These are phyloP conservation scores for Bifiguratus adelaidae DNA, from an alignment of 192 early-diverging fungal genomes.

Conservation along the genomic window DNA sequence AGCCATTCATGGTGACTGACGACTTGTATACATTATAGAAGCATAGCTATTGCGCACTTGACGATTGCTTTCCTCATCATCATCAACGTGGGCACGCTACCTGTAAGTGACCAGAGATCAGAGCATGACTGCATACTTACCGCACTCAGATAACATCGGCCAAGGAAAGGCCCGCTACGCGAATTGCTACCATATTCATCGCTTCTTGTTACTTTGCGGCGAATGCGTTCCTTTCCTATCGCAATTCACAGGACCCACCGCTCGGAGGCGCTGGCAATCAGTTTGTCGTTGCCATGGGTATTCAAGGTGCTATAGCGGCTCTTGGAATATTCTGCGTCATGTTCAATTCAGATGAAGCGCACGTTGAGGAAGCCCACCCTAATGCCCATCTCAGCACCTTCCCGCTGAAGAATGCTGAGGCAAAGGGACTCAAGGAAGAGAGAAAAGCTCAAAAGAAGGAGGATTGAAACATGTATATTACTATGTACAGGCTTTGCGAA, in stretches of 20 bases:
- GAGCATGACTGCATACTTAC: too few relatives aligned
- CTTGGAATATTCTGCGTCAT: conserved; percentile 2
- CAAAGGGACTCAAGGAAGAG: neutral
- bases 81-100: neutral
- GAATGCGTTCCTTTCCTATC: neutral
- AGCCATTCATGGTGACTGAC: too few relatives aligned
- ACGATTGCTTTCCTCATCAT: neutral
- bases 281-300: neutral
- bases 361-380: neutral
- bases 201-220: conserved; percentile 2
- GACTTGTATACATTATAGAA: neutral
- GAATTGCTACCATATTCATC: neutral
- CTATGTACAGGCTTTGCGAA: too few relatives aligned
- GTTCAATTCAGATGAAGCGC: conserved; percentile 1
- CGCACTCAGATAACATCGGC: neutral
- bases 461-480: too few relatives aligned
- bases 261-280: conserved; percentile 4
- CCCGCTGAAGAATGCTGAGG: conserved; percentile 5
- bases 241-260: neutral
- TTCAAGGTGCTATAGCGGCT: neutral
- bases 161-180: conserved; percentile 1
- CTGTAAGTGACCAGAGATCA: neutral
- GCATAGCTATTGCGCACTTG: neutral
- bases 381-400: neutral
- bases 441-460: neutral